Base-by-base conservation (phyloP, 192 early-diverging fungal species). In the Backusella circina region DNA sequence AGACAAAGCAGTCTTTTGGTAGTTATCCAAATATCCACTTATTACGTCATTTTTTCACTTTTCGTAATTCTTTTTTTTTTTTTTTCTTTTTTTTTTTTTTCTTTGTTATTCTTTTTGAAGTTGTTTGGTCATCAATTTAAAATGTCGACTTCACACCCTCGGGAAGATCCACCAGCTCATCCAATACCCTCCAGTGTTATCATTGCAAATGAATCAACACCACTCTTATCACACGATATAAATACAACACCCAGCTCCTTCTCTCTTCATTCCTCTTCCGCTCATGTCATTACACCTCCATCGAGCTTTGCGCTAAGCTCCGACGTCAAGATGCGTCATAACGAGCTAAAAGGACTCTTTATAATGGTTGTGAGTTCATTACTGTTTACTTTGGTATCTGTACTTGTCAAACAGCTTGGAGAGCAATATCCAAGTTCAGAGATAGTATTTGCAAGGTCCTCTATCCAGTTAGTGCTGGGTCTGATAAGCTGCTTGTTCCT, bases 381-480 rank as follows among this genome's bases (percentile, higher is more conserved):
- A 0, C 86, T 86, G 12, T 93, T 95, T 76, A 88, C 88, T 0
- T 74, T 85, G 64, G 93, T 92, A 84, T 90, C 91, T 8, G 83
- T 91, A 0, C 85, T 89, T 39, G 93, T 94, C 76, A 93, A 92
- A 65, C 74, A 91, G 16, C 81, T 87, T 8, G 83, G 87, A 2
- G 50, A 80, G 16, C 57, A 67, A 1, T 88, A 93, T 61, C 90
- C 91, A 0, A 86, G 88, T 4, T 85, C 91, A 4, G 86, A 93
- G 79, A 89, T 94, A 16, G 92, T 95, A 4, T 87, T 95, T 71
- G 85, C 88, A 21, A 87, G 93, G 39, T 92, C 91, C 26, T 70
- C 92, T 23, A 75, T 93, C 33, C 94, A 95, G 77, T 77, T 88
- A 2, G 8, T 80, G 6, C 77, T 91, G 26, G 91, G 90, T 1